Percentiles rank a stretch among this genome's conserved stretches.
These are phyloP conservation scores for Verbascum thapsus DNA, from an alignment of 257 asterid genomes.

Conservation along the genomic window DNA sequence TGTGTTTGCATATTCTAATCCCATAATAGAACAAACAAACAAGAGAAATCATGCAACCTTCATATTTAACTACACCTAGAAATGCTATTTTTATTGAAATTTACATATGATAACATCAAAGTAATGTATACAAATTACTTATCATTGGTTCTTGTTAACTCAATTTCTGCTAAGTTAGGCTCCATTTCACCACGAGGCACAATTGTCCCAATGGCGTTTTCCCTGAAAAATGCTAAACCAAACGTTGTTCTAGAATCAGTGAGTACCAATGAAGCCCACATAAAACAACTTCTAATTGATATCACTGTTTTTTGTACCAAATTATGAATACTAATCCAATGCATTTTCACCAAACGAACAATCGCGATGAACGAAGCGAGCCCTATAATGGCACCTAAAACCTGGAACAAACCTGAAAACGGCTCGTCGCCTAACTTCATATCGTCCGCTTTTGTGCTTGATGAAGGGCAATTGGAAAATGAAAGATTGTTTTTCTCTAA, in stretches of 20 bases:
- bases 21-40: too few relatives aligned
- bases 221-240: conserved; percentile 4
- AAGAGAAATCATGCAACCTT: conserved; percentile 1
- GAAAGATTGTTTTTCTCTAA: conserved; percentile 43
- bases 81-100: neutral
- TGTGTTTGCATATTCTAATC: too few relatives aligned
- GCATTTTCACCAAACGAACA: conserved; percentile 12
- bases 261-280: conserved; percentile 22
- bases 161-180: neutral
- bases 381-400: conserved; percentile 34
- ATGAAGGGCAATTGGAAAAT: conserved; percentile 36
- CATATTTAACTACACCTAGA: neutral
- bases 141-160: neutral
- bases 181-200: conserved; percentile 7
- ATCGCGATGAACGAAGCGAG: conserved; percentile 12
- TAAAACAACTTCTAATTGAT: neutral
- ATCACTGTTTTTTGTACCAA: neutral
- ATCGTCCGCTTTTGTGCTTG: conserved; percentile 9
- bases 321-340: neutral
- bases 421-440: conserved; percentile 43
- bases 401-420: conserved; percentile 44
- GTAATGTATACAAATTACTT: neutral
- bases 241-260: conserved; percentile 15
- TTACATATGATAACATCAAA: neutral
- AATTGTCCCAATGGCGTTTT: conserved; percentile 5